Percentiles rank a stretch among this genome's conserved stretches.
phyloP scores from a whole-genome alignment of 345 rosid genomes.

The Noccaea caerulescens region DNA sequence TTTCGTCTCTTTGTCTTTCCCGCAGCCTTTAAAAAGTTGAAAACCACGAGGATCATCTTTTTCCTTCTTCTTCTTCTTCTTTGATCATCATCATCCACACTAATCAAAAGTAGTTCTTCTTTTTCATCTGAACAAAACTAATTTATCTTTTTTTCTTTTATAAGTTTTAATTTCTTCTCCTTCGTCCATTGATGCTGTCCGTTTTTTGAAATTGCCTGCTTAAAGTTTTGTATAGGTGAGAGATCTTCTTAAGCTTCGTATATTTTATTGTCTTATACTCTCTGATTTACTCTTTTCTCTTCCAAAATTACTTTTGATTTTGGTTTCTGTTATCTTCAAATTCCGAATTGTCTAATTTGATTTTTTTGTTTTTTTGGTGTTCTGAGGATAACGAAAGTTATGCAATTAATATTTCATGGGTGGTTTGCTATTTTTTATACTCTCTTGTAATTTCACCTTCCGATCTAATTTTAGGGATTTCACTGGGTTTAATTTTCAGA shows the following conservation, averaged over 20 bases:
- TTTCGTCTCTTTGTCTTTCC: background rate
- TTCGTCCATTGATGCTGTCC: constrained; percentile 8
- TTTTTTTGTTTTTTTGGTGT: background rate
- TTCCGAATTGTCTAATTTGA: background rate
- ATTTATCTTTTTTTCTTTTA: background rate
- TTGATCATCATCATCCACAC: background rate
- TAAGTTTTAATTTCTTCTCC: background rate
- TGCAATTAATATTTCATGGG: background rate
- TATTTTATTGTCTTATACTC: too few relatives aligned
- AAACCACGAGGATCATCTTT: constrained; percentile 18
- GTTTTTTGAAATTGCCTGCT: background rate
- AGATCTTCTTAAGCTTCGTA: background rate
- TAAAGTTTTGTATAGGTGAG: background rate
- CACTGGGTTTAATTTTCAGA: constrained; percentile 4
- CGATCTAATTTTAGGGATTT: constrained; percentile 27
- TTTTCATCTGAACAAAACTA: background rate
- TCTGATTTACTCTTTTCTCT: too few relatives aligned
- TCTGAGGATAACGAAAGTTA: background rate
- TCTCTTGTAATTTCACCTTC: background rate
- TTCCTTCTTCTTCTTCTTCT: background rate
- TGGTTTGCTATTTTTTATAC: background rate
- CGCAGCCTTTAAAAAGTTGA: background rate
- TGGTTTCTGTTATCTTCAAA: background rate
- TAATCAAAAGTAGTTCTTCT: background rate
- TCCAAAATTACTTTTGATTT: too few relatives aligned